A percentile compares a stretch with the other conserved stretches of the same genome.
Evolutionary conservation across 805 yeast species (phyloP).

Genomic region (Myxozyma nipponensis): DNA sequence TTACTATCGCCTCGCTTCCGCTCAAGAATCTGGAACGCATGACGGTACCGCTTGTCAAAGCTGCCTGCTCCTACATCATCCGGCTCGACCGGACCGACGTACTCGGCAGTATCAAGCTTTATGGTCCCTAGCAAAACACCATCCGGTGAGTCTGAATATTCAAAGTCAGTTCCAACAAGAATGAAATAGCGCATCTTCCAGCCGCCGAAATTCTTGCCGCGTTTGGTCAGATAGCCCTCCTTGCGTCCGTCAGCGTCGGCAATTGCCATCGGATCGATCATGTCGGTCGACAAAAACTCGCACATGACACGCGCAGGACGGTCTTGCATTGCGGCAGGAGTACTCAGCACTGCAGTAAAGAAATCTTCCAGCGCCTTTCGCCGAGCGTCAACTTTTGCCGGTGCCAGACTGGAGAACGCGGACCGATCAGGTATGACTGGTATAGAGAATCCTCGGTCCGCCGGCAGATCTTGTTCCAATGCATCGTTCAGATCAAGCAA

Average conservation of each 20-base stretch:
- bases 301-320: conserved; percentile 47
- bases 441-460: conserved; percentile 44
- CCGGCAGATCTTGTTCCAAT: conserved; percentile 42
- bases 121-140: conserved; percentile 55
- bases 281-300: conserved; percentile 62
- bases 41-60: conserved; percentile 42
- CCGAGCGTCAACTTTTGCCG: conserved; percentile 61
- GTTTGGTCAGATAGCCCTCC: conserved; percentile 62
- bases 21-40: conserved; percentile 53
- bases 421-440: conserved; percentile 64
- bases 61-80: conserved; percentile 15
- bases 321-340: conserved; percentile 55
- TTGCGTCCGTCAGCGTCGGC: conserved; percentile 47
- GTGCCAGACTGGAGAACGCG: conserved; percentile 55
- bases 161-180: conserved; percentile 55
- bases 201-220: conserved; percentile 60
- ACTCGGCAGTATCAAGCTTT: conserved; percentile 47
- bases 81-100: conserved; percentile 1
- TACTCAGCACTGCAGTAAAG: conserved; percentile 52
- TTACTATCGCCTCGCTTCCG: conserved; percentile 36
- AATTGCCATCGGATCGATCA: conserved; percentile 50
- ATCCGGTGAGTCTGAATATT: conserved; percentile 54
- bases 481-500: conserved; percentile 59
- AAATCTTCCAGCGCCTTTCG: conserved; percentile 54
- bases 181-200: conserved; percentile 74